A percentile compares a stretch with the other conserved stretches of the same genome.
These are phyloP conservation scores for Aspergillus homomorphus DNA, from an alignment of 495 filamentous ascomycete genomes.

Conservation along the genomic window DNA sequence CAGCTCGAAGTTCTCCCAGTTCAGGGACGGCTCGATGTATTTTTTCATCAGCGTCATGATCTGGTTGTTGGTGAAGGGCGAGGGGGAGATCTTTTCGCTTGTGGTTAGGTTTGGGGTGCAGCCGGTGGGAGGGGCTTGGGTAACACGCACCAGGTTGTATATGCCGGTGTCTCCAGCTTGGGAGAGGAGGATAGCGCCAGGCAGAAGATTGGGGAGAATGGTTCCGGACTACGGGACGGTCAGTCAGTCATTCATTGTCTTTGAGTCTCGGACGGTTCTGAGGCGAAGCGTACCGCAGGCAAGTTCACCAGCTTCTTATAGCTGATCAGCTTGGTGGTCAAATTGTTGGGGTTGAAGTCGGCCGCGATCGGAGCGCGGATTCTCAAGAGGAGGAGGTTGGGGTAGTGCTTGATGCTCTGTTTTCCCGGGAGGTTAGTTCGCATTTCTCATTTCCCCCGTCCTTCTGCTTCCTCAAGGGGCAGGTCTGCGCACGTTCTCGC, in stretches of 20 bases:
- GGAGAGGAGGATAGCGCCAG: slow-evolving; percentile 3
- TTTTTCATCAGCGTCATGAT: slow-evolving; percentile 8
- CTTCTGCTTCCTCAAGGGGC: background rate
- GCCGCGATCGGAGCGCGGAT: slow-evolving; percentile 8
- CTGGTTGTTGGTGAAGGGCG: slow-evolving; percentile 6
- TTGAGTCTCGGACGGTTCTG: no score
- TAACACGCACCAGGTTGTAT: slow-evolving; percentile 6
- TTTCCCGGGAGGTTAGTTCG: background rate
- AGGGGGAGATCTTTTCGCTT: background rate
- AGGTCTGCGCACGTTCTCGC: background rate
- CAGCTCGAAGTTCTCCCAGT: slow-evolving; percentile 1
- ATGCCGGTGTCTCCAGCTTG: slow-evolving; percentile 1
- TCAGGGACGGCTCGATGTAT: slow-evolving; percentile 2
- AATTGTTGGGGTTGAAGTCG: slow-evolving; percentile 6
- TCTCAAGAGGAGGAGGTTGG: slow-evolving; percentile 4
- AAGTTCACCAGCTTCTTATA: background rate
- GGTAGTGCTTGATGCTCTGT: slow-evolving; percentile 1
- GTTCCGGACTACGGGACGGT: slow-evolving; percentile 3
- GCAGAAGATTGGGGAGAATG: slow-evolving; percentile 6
- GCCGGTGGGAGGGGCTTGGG: no score
- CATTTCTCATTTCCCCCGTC: background rate
- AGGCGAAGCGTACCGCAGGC: background rate
- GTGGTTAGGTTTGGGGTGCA: no score
- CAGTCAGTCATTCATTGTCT: background rate
- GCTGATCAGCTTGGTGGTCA: background rate